These are phyloP conservation scores for Yarrowia galli DNA, from an alignment of 1,139 yeast species.

Conservation along the genomic window DNA sequence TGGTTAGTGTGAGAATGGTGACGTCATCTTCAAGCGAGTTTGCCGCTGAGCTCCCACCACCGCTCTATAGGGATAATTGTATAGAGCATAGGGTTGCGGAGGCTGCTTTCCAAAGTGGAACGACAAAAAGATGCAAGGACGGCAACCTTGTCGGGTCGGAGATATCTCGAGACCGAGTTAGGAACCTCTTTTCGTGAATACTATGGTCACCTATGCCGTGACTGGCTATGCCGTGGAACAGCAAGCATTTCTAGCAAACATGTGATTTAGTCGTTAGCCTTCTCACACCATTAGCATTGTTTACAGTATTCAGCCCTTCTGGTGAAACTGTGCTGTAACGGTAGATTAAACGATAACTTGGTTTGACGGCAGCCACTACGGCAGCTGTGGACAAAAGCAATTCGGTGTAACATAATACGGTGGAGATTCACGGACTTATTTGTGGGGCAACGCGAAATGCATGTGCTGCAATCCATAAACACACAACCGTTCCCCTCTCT, in stretches of 20 bases:
- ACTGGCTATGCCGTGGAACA: background rate
- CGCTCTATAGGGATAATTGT: slow-evolving; percentile 3
- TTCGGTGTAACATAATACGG: background rate
- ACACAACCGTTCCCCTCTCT: background rate
- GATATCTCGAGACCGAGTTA: background rate
- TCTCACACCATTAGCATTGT: background rate
- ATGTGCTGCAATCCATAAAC: background rate
- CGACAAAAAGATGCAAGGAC: background rate
- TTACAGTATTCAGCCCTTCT: slow-evolving; percentile 9
- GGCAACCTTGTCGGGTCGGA: slow-evolving; percentile 26
- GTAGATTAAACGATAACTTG: background rate
- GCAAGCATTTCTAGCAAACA: background rate
- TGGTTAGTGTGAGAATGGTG: background rate
- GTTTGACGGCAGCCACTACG: background rate
- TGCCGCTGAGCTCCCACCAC: background rate
- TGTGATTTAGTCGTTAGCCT: background rate
- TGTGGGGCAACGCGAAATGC: background rate
- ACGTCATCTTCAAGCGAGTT: background rate
- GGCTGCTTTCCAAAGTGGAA: slow-evolving; percentile 11
- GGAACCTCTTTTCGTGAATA: background rate
- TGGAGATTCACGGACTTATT: background rate
- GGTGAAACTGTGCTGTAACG: background rate
- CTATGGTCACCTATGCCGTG: background rate
- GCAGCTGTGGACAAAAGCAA: background rate
- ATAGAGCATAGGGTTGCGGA: slow-evolving; percentile 9